These are phyloP conservation scores for Lophiotrema nucula DNA, from an alignment of 495 filamentous ascomycete species.

Conservation along the genomic window DNA sequence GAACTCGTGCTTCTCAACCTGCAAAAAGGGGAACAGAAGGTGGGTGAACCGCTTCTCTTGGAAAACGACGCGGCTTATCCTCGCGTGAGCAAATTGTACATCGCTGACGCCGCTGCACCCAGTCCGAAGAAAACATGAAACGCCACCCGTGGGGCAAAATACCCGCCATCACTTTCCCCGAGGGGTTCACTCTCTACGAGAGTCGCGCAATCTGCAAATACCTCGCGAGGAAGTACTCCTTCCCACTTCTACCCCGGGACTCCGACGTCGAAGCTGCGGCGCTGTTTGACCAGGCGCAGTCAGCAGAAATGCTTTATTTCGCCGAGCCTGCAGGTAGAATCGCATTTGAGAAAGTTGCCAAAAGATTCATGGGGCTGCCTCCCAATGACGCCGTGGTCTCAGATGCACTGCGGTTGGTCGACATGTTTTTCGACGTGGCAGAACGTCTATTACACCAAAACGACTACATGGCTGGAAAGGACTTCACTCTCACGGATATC, in stretches of 20 bases:
- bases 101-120: constrained; percentile 10
- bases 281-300: constrained; percentile 47
- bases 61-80: neutral
- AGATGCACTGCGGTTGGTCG: constrained; percentile 42
- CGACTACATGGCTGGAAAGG: constrained; percentile 46
- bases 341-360: constrained; percentile 47
- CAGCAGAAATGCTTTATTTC: constrained; percentile 45
- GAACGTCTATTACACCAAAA: constrained; percentile 43
- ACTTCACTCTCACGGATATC: constrained; percentile 48
- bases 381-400: constrained; percentile 43
- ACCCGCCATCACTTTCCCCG: constrained; percentile 31
- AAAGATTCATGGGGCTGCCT: constrained; percentile 46
- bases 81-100: neutral
- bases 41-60: neutral
- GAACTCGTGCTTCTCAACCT: constrained; percentile 18
- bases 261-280: constrained; percentile 45
- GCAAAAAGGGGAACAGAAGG: constrained; percentile 21
- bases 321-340: constrained; percentile 46
- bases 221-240: constrained; percentile 46
- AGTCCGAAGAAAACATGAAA: constrained; percentile 42
- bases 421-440: constrained; percentile 46
- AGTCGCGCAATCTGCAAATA: constrained; percentile 51
- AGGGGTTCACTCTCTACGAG: constrained; percentile 45
- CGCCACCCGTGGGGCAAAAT: constrained; percentile 48
- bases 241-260: constrained; percentile 42